phyloP scores from a whole-genome alignment of 148 eudicot species.

The Persicaria maculosa region DNA sequence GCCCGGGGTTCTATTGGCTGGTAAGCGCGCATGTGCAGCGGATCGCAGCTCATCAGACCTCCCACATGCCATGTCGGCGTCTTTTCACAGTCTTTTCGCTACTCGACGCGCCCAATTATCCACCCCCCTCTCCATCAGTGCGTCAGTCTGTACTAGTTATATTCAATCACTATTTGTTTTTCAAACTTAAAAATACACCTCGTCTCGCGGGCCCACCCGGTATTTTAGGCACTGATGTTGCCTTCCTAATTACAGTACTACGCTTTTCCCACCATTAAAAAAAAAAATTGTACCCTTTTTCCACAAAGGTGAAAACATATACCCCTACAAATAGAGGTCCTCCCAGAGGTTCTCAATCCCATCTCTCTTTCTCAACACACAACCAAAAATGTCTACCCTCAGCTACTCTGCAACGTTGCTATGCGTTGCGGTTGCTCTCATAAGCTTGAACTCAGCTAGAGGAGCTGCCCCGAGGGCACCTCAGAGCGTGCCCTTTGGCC shows the following conservation, averaged over 20 bases:
- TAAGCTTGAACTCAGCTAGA: conserved; percentile 18
- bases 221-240: neutral
- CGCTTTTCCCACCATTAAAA: neutral
- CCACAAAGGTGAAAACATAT: too few species aligned
- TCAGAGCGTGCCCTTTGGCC: conserved; percentile 54
- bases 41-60: neutral
- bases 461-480: conserved; percentile 41
- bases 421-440: conserved; percentile 3
- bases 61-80: conserved; percentile 4
- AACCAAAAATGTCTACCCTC: neutral
- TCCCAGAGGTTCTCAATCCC: neutral
- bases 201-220: neutral
- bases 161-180: too few species aligned
- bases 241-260: neutral
- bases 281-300: too few species aligned
- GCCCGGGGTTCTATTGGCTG: neutral
- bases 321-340: neutral
- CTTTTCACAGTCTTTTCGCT: neutral
- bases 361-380: neutral
- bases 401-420: neutral
- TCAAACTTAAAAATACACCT: neutral
- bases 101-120: neutral
- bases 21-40: conserved; percentile 6
- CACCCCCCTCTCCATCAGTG: neutral
- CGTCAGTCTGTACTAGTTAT: too few species aligned